Evolutionary conservation across 139 green algal genomes (phyloP).

Genomic region (Chlorella sp.): DNA sequence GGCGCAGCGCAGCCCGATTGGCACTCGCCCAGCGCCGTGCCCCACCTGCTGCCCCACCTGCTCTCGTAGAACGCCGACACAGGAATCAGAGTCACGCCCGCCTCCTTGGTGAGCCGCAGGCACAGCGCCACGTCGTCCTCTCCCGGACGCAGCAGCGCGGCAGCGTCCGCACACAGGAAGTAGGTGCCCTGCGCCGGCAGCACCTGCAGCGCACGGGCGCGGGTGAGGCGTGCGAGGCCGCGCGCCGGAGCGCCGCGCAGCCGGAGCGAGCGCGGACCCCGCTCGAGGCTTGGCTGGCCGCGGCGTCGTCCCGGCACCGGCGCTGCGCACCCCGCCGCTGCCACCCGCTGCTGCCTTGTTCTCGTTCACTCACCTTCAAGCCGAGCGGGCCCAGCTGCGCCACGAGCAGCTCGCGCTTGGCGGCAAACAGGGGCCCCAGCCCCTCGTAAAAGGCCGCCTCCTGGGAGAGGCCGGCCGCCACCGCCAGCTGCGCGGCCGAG

Average conservation of each 20-base stretch:
- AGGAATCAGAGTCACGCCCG: conserved; percentile 76
- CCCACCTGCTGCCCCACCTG: too few relatives aligned
- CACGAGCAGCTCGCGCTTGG: conserved; percentile 57
- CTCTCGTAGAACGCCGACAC: conserved; percentile 57
- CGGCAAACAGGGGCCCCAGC: conserved; percentile 42
- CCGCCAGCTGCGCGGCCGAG: conserved; percentile 58
- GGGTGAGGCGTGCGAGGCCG: too few relatives aligned
- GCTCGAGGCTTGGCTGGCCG: too few relatives aligned
- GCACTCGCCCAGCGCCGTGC: too few relatives aligned
- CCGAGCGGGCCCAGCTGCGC: conserved; percentile 52
- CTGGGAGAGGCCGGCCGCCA: conserved; percentile 71
- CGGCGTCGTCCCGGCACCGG: too few relatives aligned
- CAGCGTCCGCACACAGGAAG: conserved; percentile 76
- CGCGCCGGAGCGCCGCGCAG: too few relatives aligned
- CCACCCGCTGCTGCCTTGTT: too few relatives aligned
- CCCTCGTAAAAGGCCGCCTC: conserved; percentile 68
- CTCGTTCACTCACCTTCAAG: conserved; percentile 64
- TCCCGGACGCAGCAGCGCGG: conserved; percentile 17
- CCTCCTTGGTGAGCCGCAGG: conserved; percentile 65
- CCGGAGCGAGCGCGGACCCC: too few relatives aligned
- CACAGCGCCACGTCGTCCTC: conserved; percentile 40
- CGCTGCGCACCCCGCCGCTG: too few relatives aligned
- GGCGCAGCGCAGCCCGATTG: too few relatives aligned
- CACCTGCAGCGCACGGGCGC: too few relatives aligned
- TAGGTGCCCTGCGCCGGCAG: conserved; percentile 69